phyloP scores from a whole-genome alignment of 495 filamentous ascomycete genomes.

The Neurospora sp. region DNA sequence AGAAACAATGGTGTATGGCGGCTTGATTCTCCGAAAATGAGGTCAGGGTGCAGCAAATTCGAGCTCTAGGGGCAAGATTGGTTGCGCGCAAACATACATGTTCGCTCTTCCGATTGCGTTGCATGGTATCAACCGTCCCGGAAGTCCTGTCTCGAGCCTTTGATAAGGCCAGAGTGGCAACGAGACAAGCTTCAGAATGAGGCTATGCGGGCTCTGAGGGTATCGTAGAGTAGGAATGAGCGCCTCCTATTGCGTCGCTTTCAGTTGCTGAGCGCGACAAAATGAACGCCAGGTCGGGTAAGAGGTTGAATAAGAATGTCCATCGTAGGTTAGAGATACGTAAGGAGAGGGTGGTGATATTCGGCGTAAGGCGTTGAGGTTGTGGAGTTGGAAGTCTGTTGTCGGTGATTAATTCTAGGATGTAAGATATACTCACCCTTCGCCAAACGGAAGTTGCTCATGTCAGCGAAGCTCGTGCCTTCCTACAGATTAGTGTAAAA shows the following conservation, averaged over 20 bases:
- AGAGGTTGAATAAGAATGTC: not conserved
- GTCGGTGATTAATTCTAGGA: not conserved
- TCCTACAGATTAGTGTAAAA: not conserved
- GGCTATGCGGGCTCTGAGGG: not conserved
- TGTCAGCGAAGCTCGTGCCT: not conserved
- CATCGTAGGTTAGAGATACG: not conserved
- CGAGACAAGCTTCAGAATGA: not conserved
- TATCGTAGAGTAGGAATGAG: not conserved
- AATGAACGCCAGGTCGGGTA: not conserved
- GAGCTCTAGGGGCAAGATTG: not conserved
- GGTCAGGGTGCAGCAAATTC: not conserved
- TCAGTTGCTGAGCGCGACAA: not conserved
- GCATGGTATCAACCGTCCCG: not conserved
- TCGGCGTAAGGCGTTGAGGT: not conserved
- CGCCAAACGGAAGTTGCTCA: not conserved
- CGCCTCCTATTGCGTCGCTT: not conserved
- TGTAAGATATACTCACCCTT: not conserved
- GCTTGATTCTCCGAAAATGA: not conserved
- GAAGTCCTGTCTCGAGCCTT: not conserved
- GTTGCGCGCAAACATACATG: not conserved
- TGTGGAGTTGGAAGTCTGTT: not conserved
- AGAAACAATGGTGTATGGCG: not conserved
- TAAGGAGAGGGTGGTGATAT: not conserved
- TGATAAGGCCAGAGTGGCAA: not conserved
- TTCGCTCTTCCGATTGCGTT: constrained; percentile 10